phyloP scores from a whole-genome alignment of 768 basidiomycete genomes.

The Psilocybe cubensis region DNA sequence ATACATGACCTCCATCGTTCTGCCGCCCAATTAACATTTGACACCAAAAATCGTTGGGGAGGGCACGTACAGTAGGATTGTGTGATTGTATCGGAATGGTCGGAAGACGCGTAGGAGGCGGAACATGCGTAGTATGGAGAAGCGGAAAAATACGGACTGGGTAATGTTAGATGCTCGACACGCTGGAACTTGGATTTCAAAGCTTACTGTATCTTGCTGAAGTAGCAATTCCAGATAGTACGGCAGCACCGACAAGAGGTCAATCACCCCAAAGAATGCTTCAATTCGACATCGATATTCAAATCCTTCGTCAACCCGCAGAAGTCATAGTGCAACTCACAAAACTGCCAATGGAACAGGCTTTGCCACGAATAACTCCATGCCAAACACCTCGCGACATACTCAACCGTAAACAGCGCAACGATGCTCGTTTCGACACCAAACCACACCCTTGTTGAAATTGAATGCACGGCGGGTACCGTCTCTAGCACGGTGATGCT shows the following conservation, averaged over 20 bases:
- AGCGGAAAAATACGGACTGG: slow-evolving; percentile 85
- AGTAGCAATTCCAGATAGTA: slow-evolving; percentile 88
- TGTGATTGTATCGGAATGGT: slow-evolving; percentile 85
- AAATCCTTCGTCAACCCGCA: background rate
- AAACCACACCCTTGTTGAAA: slow-evolving; percentile 77
- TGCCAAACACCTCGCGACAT: slow-evolving; percentile 71
- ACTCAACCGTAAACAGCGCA: slow-evolving; percentile 86
- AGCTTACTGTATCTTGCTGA: slow-evolving; percentile 78
- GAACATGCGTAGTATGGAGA: slow-evolving; percentile 90
- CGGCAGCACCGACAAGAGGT: slow-evolving; percentile 83
- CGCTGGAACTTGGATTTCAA: background rate
- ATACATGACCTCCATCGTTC: slow-evolving; percentile 93
- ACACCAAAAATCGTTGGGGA: background rate
- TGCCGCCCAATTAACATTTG: slow-evolving; percentile 33
- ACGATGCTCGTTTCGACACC: slow-evolving; percentile 87
- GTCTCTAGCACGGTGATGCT: slow-evolving; percentile 81
- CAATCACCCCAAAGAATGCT: slow-evolving; percentile 86
- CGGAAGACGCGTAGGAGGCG: slow-evolving; percentile 87
- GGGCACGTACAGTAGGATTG: slow-evolving; percentile 71
- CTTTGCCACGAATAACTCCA: slow-evolving; percentile 71
- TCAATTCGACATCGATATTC: slow-evolving; percentile 10
- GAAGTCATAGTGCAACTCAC: slow-evolving; percentile 38
- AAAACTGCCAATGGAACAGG: slow-evolving; percentile 68
- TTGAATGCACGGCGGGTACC: slow-evolving; percentile 73
- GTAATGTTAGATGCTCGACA: background rate